Base-by-base conservation (phyloP, 164 flowering plant genomes). In the Macadamia integrifolia region DNA sequence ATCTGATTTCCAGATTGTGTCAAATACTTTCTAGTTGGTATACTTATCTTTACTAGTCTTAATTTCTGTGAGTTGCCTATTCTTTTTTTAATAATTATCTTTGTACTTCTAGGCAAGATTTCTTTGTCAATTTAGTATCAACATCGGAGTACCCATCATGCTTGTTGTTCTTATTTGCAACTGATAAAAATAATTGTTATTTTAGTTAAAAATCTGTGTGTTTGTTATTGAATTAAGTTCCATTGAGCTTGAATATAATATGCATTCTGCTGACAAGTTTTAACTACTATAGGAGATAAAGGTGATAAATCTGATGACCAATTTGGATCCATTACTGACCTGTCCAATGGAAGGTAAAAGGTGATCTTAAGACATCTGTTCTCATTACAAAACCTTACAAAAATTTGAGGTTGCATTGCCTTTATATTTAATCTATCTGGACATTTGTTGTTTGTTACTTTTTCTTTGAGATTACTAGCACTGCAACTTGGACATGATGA, bases 321-420 rank as follows among this genome's bases (percentile, higher is more conserved):
- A 65, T 74, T 60, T 53, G 76, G 55, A 60, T 68, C 66, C 44
- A 43, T 56, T 6, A 11, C 49, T 18, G 69, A 69, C 44, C 56
- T 61, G 50, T 60, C 77, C 23, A 75, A 56, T 71, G 72, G 69
- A 77, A 83, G 87, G 92, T 88, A 83, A 78, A 62, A 66, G 58
- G 57, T 73, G 76, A 61, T 60, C 30, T 57, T 29, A 48, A 43
- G 68, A 50, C 62, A 64, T 69, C 35, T 49, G 1, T 68, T 60
- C 1, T 57, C 23, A 35, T 46, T 42, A 23, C 30, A 59, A 18
- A 52, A 15, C 12, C 17, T 29, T 17, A n/a, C 18, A 32, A 61
- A 61, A 29, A 29, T 53, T 3, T 10, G 1, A 15, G 3, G 48
- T 13, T 6, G 17, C 17, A 46, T n/a, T 32, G 1, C n/a, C 35